Evolutionary conservation across 2,329 filamentous ascomycete genomes (phyloP), one percentile per base, ranked within the genome.

Genomic region (Aspergillus sp.): DNA sequence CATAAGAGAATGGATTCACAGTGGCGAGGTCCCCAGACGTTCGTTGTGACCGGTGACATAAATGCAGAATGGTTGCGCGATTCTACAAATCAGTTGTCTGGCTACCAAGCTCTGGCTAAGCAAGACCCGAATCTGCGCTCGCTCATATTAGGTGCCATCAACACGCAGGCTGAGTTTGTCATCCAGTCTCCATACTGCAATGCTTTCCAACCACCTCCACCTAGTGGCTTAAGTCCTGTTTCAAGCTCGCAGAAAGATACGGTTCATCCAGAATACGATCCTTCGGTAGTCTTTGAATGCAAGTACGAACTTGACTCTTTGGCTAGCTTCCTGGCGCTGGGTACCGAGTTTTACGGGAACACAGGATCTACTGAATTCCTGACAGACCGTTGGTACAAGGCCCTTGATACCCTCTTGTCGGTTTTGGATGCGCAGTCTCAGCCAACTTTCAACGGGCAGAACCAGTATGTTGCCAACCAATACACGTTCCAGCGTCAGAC

Each of bases 301-400:
- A 98, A 98, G 71, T 98, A 97, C 69, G 93, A 98, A 73, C 82
- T 98, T 19, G 93, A 98, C 70, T 96, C 90, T 7, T 77, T 98
- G 0, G 93, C 90, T 0, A 85, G 94, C 63, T 98, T 98, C 66
- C 78, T 98, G 5, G 83, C 86, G 0, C 73, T 98, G 2, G 81
- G 79, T 15, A 96, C 95, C 60, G 84, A 95, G 58, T 97, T 95
- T 69, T 79, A 93, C 70, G 81, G 86, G 35, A 79, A 88, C 61
- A 94, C 89, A 0, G 78, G 78, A 2, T 91, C 88, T 0, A 85
- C 78, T 1, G 84, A 85, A 1, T 96, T 95, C 63, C 64, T 97
- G 33, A 90, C 81, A 3, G 67, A 77, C 5, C 80, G 91, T 43
- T 98, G 90, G 88, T 83, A 85, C 45, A 71, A 76, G 38, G 93